Percentiles rank a stretch among this genome's conserved stretches.
Conservation (phyloP, 257 asterid species). For the Nicotiana paniculata region DNA sequence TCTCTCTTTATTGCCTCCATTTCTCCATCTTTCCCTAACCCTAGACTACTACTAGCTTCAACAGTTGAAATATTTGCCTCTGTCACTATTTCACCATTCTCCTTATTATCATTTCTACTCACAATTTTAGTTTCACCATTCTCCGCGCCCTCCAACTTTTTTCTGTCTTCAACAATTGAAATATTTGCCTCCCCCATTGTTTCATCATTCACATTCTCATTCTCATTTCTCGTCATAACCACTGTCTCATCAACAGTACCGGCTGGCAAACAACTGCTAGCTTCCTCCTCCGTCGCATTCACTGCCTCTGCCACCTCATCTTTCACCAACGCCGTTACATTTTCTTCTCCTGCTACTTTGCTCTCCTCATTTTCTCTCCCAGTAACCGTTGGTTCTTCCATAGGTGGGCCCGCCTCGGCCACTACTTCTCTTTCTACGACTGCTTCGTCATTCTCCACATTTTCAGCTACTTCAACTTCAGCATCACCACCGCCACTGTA, state of each 20-base stretch:
- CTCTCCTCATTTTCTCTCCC: neutral
- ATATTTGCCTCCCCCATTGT: no score
- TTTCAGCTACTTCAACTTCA: neutral
- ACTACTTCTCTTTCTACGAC: neutral
- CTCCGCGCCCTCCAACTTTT: no score
- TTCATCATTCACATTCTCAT: neutral
- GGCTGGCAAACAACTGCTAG: neutral
- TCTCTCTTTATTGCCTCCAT: neutral
- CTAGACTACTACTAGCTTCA: neutral
- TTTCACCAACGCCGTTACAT: constrained; percentile 11
- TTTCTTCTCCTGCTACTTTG: neutral
- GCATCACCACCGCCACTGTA: neutral
- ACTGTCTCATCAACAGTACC: neutral
- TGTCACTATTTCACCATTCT: neutral
- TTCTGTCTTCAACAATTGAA: no score
- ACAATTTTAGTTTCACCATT: neutral
- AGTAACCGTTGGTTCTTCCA: neutral
- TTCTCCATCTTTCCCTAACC: constrained; percentile 6
- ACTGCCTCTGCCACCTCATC: constrained; percentile 11
- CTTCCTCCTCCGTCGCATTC: neutral
- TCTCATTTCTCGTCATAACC: neutral
- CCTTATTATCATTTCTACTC: neutral
- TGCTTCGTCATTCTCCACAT: neutral
- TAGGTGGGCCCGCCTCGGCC: neutral
- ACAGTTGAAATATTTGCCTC: neutral